Base-by-base conservation (phyloP, 257 asterid species). In the Mitragyna speciosa region DNA sequence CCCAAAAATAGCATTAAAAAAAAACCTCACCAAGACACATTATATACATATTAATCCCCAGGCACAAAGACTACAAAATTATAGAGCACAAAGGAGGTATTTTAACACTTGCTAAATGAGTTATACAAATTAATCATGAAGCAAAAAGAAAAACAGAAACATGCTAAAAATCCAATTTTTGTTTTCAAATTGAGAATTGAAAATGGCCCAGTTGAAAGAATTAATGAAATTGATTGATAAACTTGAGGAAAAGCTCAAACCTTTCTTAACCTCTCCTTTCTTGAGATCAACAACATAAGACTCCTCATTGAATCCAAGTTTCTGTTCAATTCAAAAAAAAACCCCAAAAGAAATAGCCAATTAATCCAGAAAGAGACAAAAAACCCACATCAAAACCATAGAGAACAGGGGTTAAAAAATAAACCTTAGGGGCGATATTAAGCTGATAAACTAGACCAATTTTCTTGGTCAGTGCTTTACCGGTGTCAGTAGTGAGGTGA, bases 351-450 rank as follows among this genome's bases (percentile, higher is more conserved):
- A 36, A 20, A 22, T 70, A 41, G 12, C 47, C 28, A 12, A 80
- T 20, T n/a, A 26, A 52, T 68, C 24, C 1, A 70, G 65, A 9
- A n/a, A 33, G 49, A 76, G 15, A 16, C n/a, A 8, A 63, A 16
- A 49, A 12, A 76, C 52, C 48, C 48, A 6, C 5, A 74, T 5
- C 20, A 45, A 9, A 48, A 31, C 24, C 51, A 58, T n/a, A 31
- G 1, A 45, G 36, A 1, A 3, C 61, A n/a, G 77, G 10, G 3
- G 65, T 54, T 26, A 10, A 24, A 24, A 10, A 22, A 45, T 4
- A 17, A 19, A 95, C 99, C 99, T 95, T 93, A n/a, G 99, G 99
- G 26, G 99, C 97, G 70, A 95, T 87, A 66, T 95, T 92, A 75
- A 93, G 89, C 89, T 95, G 98, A 82, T 92, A 95, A 73, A 95